Evolutionary conservation across 805 yeast genomes (phyloP).

Genomic region (Wickerhamiella shivajii): DNA sequence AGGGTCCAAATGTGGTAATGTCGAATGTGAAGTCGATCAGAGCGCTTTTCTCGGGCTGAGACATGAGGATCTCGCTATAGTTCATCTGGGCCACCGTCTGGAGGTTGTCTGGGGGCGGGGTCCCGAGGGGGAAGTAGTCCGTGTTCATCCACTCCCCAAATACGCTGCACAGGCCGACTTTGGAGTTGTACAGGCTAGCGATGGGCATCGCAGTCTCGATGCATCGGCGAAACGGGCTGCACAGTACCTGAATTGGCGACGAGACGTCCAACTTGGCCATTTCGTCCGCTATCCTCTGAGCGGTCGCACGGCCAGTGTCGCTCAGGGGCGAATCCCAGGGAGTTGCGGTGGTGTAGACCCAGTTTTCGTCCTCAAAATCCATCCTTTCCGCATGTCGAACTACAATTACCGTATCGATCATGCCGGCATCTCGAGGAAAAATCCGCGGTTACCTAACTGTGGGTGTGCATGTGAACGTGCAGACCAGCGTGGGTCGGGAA

Average conservation of each 20-base stretch:
- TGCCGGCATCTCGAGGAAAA: no score
- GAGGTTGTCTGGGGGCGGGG: constrained; percentile 27
- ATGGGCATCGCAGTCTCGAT: constrained; percentile 24
- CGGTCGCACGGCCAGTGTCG: constrained; percentile 5
- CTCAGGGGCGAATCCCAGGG: constrained; percentile 29
- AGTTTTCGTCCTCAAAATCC: constrained; percentile 22
- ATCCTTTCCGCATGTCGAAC: constrained; percentile 26
- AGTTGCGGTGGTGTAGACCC: constrained; percentile 22
- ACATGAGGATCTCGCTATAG: constrained; percentile 15
- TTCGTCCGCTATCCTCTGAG: constrained; percentile 5
- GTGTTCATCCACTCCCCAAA: constrained; percentile 29
- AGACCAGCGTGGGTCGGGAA: no score
- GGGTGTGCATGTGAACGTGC: no score
- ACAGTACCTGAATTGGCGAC: constrained; percentile 16
- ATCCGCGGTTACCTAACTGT: no score
- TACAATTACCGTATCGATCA: constrained; percentile 17
- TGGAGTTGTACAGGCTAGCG: constrained; percentile 11
- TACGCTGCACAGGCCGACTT: constrained; percentile 21
- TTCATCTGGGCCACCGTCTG: constrained; percentile 12
- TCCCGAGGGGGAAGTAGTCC: constrained; percentile 23
- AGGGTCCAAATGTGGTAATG: constrained; percentile 2
- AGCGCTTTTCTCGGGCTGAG: constrained; percentile 4
- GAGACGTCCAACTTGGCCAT: constrained; percentile 8
- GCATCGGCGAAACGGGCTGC: constrained; percentile 27
- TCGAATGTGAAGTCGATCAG: constrained; percentile 14